phyloP scores from a whole-genome alignment of 345 rosid genomes.

The Cardamine chenopodiifolia region DNA sequence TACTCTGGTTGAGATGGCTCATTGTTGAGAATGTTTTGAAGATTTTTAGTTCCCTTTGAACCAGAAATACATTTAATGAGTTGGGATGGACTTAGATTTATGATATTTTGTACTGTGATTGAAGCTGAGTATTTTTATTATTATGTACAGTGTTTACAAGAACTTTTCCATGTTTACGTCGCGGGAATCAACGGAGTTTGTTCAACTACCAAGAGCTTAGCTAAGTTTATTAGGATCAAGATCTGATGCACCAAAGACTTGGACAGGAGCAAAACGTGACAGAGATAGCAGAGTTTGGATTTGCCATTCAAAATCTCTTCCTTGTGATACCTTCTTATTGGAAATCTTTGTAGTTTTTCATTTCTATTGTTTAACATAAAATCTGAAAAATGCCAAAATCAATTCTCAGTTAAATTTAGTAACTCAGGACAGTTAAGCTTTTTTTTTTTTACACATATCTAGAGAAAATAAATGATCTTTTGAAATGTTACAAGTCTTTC shows the following conservation, averaged over 20 bases:
- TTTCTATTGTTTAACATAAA: slow-evolving; percentile 24
- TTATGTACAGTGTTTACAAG: slow-evolving; percentile 41
- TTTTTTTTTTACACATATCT: neutral
- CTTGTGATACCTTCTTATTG: slow-evolving; percentile 36
- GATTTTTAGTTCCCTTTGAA: slow-evolving; percentile 10
- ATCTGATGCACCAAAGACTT: slow-evolving; percentile 28
- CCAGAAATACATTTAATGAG: neutral
- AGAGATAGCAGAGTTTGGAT: slow-evolving; percentile 37
- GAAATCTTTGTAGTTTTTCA: slow-evolving; percentile 29
- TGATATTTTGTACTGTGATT: slow-evolving; percentile 17
- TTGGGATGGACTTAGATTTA: neutral
- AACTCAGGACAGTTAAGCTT: slow-evolving; percentile 6
- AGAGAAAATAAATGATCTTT: neutral
- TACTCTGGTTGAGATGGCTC: neutral
- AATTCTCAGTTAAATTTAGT: slow-evolving; percentile 21
- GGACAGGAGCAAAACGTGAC: slow-evolving; percentile 25
- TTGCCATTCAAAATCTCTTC: slow-evolving; percentile 18
- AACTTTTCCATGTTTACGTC: slow-evolving; percentile 34
- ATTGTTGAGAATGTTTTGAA: neutral
- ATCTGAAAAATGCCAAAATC: slow-evolving; percentile 25
- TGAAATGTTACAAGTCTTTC: neutral
- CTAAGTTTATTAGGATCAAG: slow-evolving; percentile 33
- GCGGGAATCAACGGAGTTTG: slow-evolving; percentile 37
- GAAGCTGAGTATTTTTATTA: slow-evolving; percentile 19
- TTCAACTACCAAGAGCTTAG: slow-evolving; percentile 31